Conservation (phyloP, 257 asterid species). For the Oldenlandia corymbosa region DNA sequence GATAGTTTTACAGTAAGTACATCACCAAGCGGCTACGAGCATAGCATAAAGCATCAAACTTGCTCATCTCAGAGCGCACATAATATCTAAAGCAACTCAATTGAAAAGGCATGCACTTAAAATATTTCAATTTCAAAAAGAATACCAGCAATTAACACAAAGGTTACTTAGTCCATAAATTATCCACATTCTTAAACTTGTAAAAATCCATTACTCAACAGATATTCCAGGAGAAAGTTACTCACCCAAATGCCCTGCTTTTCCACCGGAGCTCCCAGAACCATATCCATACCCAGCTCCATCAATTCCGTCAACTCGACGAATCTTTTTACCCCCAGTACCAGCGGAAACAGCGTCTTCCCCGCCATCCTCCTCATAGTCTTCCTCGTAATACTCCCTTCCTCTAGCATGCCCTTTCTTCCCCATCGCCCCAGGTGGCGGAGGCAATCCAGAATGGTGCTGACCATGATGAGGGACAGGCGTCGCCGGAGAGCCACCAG, state of each 20-base stretch:
- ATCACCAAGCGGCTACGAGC: background rate
- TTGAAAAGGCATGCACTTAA: background rate
- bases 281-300: constrained; percentile 63
- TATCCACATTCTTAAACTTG: background rate
- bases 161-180: no score
- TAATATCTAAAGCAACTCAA: background rate
- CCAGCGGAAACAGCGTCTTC: constrained; percentile 41
- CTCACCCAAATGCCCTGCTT: constrained; percentile 58
- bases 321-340: constrained; percentile 39
- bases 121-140: no score
- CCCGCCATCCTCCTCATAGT: constrained; percentile 46
- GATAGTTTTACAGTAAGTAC: no score
- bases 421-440: constrained; percentile 46
- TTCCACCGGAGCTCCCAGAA: constrained; percentile 47
- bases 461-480: constrained; percentile 27
- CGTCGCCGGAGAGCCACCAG: constrained; percentile 26
- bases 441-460: constrained; percentile 42
- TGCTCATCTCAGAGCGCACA: background rate
- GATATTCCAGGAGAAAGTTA: constrained; percentile 1
- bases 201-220: background rate
- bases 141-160: no score
- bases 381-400: constrained; percentile 65
- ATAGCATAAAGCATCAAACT: background rate
- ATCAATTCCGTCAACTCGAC: constrained; percentile 51
- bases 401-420: constrained; percentile 54